Percentiles rank a stretch among this genome's conserved stretches.
Evolutionary conservation across 192 early-diverging fungal species (phyloP).

Genomic region (Backusella circina): DNA sequence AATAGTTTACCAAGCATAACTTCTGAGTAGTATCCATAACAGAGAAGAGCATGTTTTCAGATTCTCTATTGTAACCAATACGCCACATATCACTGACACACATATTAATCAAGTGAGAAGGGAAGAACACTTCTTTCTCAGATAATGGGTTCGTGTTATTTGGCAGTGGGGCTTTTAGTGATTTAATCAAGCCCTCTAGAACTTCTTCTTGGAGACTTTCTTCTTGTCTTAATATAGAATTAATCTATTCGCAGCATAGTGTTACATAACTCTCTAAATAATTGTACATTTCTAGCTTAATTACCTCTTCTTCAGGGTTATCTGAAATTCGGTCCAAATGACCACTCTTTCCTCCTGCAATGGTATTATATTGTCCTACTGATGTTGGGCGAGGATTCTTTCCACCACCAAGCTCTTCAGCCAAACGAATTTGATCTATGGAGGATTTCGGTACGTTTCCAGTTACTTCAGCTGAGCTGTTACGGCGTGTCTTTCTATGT

Average conservation of each 20-base stretch:
- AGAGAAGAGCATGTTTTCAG: conserved; percentile 78
- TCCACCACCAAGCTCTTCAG: conserved; percentile 11
- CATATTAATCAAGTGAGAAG: conserved; percentile 88
- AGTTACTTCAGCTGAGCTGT: conserved; percentile 39
- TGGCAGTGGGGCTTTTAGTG: conserved; percentile 84
- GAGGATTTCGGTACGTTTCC: conserved; percentile 20
- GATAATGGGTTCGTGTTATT: conserved; percentile 67
- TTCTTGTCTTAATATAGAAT: conserved; percentile 54
- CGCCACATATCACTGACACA: conserved; percentile 82
- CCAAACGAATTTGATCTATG: conserved; percentile 21
- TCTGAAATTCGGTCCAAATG: conserved; percentile 14
- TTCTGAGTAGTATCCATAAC: conserved; percentile 79
- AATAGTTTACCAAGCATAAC: conserved; percentile 48
- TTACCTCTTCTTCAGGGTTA: conserved; percentile 38
- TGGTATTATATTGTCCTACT: conserved; percentile 18
- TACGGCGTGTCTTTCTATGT: conserved; percentile 32
- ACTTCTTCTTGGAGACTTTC: conserved; percentile 72
- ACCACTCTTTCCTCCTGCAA: conserved; percentile 14
- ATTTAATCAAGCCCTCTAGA: conserved; percentile 81
- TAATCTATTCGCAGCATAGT: conserved; percentile 24
- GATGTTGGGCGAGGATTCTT: conserved; percentile 29
- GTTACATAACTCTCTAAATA: neutral
- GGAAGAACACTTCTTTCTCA: conserved; percentile 88
- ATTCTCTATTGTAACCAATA: conserved; percentile 74
- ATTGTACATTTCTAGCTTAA: no score